Conservation (phyloP, 2,329 filamentous ascomycete genomes). For the Eutypa lata region DNA sequence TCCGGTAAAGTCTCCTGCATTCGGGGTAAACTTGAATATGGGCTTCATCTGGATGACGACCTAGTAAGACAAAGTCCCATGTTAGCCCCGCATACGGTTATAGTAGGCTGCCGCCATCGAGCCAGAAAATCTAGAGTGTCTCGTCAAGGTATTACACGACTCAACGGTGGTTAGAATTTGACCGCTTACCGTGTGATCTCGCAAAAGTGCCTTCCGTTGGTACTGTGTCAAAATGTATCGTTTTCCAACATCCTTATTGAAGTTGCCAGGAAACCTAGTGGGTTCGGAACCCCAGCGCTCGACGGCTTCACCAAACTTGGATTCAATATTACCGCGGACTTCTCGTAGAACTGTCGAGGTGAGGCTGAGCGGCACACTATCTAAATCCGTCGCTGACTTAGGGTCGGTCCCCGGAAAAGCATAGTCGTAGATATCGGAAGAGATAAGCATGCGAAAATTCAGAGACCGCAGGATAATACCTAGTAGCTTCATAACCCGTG, state of each 20-base stretch:
- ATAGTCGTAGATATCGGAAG: neutral
- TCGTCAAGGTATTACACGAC: no score
- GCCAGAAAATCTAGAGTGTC: no score
- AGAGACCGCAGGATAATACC: neutral
- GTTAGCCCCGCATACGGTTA: no score
- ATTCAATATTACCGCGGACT: no score
- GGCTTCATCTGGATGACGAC: neutral
- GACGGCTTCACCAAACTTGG: neutral
- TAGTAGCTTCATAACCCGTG: neutral
- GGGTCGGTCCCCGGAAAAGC: neutral
- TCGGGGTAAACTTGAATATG: neutral
- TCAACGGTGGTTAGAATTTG: no score
- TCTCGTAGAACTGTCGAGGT: neutral
- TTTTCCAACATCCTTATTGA: neutral
- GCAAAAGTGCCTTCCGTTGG: neutral
- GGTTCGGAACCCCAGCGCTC: neutral
- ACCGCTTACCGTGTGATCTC: no score
- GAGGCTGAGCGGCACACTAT: neutral
- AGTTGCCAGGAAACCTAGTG: neutral
- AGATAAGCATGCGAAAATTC: neutral
- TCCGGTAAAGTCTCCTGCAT: neutral
- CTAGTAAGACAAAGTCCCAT: neutral
- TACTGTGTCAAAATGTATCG: neutral
- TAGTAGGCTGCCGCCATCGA: no score
- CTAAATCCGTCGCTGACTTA: neutral